Base-by-base conservation (phyloP, 768 basidiomycete species). In the Termitomyces sp. region DNA sequence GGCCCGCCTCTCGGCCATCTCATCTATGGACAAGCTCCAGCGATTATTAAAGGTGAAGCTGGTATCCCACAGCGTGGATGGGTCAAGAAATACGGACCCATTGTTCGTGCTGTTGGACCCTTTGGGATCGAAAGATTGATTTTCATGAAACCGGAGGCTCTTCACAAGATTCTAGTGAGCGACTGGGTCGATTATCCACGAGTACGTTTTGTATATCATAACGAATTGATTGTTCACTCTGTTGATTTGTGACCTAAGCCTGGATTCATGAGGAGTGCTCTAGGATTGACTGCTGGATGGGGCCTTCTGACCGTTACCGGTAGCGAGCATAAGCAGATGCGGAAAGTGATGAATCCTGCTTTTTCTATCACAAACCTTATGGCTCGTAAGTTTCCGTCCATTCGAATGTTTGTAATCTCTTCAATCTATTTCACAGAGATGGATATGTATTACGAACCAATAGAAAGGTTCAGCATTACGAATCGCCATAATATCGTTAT, bases 261-360 rank as follows among this genome's bases (percentile, higher is more conserved):
- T 0, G 68, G 64, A 34, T 82, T 79, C 61, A 66, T 81, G 70
- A 75, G 77, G 51, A 70, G 78, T 57, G 68, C 77, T 2, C 67
- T 81, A 5, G 81, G 79, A 4, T 63, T 77, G 5, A 75, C 77
- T 4, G 73, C 79, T 10, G 80, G 81, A 0, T 75, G 79, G 66
- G 82, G 82, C 1, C 69, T 83, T 1, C 66, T 83, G 48, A 82
- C 82, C 0, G 77, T 79, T 17, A 83, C 80, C 1, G 81, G 82
- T 5, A 72, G 77, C 42, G 79, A 79, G 37, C 81, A 83, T 64
- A 81, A 75, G 62, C 75, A 75, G 54, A 80, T 83, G 79, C 78
- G 80, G 40, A 81, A 76, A 63, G 73, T 74, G 1, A 81, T 84
- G 79, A 82, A 80, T 56, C 81, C 82, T 0, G 82, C 82, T 0